A percentile compares a stretch with the other conserved stretches of the same genome.
phyloP scores from a whole-genome alignment of 2,329 filamentous ascomycete species.

The Alternaria infectoria region DNA sequence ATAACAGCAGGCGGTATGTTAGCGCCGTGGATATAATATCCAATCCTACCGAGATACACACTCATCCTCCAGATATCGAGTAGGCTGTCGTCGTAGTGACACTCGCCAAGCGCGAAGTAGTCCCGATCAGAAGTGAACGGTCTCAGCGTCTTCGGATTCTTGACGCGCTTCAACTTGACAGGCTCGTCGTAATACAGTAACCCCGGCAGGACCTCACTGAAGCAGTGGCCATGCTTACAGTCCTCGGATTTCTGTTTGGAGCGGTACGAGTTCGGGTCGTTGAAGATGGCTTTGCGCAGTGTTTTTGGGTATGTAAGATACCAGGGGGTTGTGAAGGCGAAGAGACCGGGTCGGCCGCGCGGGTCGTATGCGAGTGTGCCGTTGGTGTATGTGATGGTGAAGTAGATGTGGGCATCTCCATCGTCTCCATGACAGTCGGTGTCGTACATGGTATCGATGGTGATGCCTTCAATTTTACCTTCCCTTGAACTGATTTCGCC shows the following conservation, averaged over 20 bases:
- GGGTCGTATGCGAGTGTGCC: neutral
- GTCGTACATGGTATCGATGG: neutral
- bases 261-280: neutral
- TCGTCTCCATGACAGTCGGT: neutral
- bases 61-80: neutral
- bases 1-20: neutral
- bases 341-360: neutral
- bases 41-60: neutral
- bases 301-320: neutral
- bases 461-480: neutral
- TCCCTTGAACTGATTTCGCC: neutral
- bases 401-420: neutral
- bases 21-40: neutral
- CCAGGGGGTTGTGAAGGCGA: neutral
- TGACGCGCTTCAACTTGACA: neutral
- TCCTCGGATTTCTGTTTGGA: neutral
- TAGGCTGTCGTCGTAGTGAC: neutral
- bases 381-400: neutral
- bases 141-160: neutral
- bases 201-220: neutral
- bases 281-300: neutral
- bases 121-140: neutral
- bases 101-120: neutral
- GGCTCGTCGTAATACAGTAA: neutral
- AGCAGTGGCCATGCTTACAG: neutral